phyloP scores from a whole-genome alignment of 148 eudicot genomes.

The Heliosperma pusillum region DNA sequence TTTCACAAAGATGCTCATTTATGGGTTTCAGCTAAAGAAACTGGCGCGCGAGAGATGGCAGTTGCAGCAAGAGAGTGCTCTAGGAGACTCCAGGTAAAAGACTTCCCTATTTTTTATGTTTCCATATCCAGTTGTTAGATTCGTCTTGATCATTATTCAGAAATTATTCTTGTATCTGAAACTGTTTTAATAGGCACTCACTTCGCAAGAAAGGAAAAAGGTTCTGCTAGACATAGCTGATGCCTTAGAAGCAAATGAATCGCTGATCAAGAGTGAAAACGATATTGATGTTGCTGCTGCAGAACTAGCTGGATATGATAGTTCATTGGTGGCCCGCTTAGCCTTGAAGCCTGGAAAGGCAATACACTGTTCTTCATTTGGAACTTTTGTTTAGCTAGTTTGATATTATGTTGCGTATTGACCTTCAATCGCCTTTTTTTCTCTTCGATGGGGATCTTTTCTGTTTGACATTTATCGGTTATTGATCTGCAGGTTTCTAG shows the following conservation, averaged over 20 bases:
- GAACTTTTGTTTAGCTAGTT: slow-evolving; percentile 12
- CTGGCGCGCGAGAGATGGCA: slow-evolving; percentile 78
- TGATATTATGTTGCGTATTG: slow-evolving; percentile 3
- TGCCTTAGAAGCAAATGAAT: slow-evolving; percentile 74
- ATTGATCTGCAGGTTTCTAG: slow-evolving; percentile 44
- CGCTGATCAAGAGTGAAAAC: slow-evolving; percentile 58
- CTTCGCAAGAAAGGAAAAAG: slow-evolving; percentile 69
- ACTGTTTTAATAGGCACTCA: slow-evolving; percentile 47
- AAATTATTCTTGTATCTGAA: not conserved
- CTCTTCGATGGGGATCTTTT: not conserved
- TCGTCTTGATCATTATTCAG: not conserved
- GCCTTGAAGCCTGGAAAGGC: slow-evolving; percentile 86
- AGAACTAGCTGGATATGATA: slow-evolving; percentile 69
- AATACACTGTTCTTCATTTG: slow-evolving; percentile 22
- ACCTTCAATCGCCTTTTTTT: not conserved
- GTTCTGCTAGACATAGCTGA: slow-evolving; percentile 74
- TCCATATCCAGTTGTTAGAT: not conserved
- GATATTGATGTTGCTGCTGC: slow-evolving; percentile 78
- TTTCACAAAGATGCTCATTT: slow-evolving; percentile 77
- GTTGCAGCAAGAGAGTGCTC: slow-evolving; percentile 90
- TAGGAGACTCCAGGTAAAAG: slow-evolving; percentile 74
- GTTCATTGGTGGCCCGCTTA: slow-evolving; percentile 66
- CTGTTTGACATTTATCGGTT: not conserved
- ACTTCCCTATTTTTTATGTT: not conserved
- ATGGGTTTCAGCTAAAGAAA: slow-evolving; percentile 53